phyloP scores from a whole-genome alignment of 2,329 filamentous ascomycete genomes.

The Fusarium tricinctum region DNA sequence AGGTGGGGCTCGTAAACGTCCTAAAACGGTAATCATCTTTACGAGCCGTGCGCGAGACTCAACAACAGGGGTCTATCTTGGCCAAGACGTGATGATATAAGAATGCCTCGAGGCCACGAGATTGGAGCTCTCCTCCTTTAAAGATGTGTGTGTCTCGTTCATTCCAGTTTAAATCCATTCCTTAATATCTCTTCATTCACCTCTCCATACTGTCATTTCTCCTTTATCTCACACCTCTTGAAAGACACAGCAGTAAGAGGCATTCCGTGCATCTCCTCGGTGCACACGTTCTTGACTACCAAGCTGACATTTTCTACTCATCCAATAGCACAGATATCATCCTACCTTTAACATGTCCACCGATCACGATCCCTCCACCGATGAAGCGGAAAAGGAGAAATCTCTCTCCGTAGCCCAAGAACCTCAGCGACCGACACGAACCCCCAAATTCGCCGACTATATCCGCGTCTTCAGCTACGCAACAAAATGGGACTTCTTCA shows the following conservation, averaged over 20 bases:
- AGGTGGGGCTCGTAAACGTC: slow-evolving; percentile 33
- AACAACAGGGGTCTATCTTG: neutral
- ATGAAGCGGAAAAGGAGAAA: slow-evolving; percentile 1
- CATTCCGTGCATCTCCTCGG: neutral
- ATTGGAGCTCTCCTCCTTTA: neutral
- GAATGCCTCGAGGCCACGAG: neutral
- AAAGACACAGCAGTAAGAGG: neutral
- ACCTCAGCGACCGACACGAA: slow-evolving; percentile 21
- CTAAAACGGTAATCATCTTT: slow-evolving; percentile 35
- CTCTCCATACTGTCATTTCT: neutral
- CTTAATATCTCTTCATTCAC: too few species aligned
- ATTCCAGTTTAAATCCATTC: too few species aligned
- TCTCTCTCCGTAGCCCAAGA: neutral
- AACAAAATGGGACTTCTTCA: slow-evolving; percentile 50
- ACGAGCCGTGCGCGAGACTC: slow-evolving; percentile 19
- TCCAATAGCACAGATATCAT: rapidly evolving
- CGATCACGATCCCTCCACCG: neutral
- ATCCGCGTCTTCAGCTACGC: slow-evolving; percentile 52
- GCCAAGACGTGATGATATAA: slow-evolving; percentile 1
- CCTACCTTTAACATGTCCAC: slow-evolving; percentile 2
- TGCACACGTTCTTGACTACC: rapidly evolving
- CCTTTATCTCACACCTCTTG: neutral
- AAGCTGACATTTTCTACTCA: neutral
- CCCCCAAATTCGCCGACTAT: slow-evolving; percentile 39
- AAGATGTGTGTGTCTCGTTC: neutral